These are phyloP conservation scores for Stentor roeselii DNA, from an alignment of 73 alveolate genomes.

Conservation along the genomic window DNA sequence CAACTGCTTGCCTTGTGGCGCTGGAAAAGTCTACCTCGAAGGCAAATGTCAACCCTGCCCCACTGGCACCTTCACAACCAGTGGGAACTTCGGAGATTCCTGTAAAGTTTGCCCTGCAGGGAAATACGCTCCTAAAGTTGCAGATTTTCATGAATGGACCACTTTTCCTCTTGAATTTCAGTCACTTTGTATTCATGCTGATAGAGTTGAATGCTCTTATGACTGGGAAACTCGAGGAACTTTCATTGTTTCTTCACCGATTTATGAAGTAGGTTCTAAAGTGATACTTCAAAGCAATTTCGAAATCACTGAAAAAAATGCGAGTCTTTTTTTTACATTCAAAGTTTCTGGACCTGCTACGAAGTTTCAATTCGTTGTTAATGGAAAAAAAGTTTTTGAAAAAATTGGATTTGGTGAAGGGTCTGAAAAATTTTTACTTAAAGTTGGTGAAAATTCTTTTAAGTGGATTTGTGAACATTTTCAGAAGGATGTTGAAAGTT, in stretches of 20 bases:
- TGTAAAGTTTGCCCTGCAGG: not conserved
- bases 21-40: not conserved
- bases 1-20: not conserved
- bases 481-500: not conserved
- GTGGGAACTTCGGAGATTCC: not conserved
- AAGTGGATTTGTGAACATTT: not conserved
- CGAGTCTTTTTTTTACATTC: not conserved
- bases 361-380: not conserved
- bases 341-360: not conserved
- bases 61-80: not conserved
- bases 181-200: not conserved
- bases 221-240: conserved; percentile 30
- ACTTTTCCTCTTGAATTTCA: conserved; percentile 2
- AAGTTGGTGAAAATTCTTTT: not conserved
- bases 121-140: conserved; percentile 14
- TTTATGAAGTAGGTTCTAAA: not conserved
- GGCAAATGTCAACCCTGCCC: conserved; percentile 4
- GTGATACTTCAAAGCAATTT: not conserved
- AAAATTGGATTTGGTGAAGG: not conserved
- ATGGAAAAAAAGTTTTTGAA: not conserved
- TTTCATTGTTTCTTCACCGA: not conserved
- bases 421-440: not conserved
- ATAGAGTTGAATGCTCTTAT: not conserved
- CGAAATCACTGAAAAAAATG: not conserved
- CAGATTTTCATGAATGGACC: not conserved